These are phyloP conservation scores for Dendrocalamus latiflorus DNA, from an alignment of 202 grass and related monocot species.

Conservation along the genomic window DNA sequence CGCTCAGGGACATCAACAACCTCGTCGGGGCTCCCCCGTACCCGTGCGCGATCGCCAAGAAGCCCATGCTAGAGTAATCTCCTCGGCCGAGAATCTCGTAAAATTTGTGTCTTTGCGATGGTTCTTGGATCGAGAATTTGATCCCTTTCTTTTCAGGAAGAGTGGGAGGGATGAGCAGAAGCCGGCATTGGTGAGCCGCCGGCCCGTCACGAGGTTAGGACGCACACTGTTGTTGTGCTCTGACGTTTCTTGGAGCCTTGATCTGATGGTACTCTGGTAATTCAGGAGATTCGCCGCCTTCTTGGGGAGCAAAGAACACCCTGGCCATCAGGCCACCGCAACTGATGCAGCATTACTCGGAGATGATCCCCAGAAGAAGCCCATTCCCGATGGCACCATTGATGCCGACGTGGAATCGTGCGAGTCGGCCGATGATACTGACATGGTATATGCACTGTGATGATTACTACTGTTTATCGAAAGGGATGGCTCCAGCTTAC, in stretches of 20 bases:
- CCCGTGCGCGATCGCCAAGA: slow-evolving; percentile 50
- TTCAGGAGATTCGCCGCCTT: slow-evolving; percentile 56
- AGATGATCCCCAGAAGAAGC: slow-evolving; percentile 19
- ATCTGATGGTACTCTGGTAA: slow-evolving; percentile 12
- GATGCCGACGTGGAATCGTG: slow-evolving; percentile 19
- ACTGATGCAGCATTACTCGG: neutral
- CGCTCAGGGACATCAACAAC: slow-evolving; percentile 71
- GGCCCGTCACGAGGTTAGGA: slow-evolving; percentile 72
- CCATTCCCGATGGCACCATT: neutral
- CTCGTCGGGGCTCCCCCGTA: slow-evolving; percentile 29
- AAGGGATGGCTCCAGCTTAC: neutral
- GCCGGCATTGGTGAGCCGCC: slow-evolving; percentile 3
- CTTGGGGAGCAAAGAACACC: slow-evolving; percentile 35
- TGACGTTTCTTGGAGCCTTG: slow-evolving; percentile 14
- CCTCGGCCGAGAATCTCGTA: neutral
- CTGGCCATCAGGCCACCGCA: slow-evolving; percentile 9
- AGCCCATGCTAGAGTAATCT: slow-evolving; percentile 53
- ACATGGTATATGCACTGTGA: slow-evolving; percentile 49
- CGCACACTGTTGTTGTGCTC: neutral
- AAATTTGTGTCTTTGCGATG: neutral
- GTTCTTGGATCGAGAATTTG: slow-evolving; percentile 25
- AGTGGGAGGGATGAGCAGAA: slow-evolving; percentile 26
- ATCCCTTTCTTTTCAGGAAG: slow-evolving; percentile 50
- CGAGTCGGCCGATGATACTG: neutral
- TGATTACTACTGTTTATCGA: neutral